A percentile compares a stretch with the other conserved stretches of the same genome.
These are phyloP conservation scores for Haplosporangium sp. DNA, from an alignment of 371 early-diverging fungal species.

Conservation along the genomic window DNA sequence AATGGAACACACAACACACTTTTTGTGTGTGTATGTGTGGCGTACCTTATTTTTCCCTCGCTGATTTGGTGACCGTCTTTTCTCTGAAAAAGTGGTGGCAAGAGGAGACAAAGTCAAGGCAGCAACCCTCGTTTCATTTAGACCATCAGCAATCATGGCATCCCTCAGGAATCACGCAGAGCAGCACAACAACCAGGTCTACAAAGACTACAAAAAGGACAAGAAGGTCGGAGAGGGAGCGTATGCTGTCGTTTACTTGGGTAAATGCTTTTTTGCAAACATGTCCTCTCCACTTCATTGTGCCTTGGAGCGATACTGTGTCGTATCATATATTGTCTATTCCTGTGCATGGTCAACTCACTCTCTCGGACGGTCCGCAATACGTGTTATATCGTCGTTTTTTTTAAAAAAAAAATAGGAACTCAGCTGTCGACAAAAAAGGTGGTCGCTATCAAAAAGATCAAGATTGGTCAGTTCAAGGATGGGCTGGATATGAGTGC, in stretches of 20 bases:
- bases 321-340: too few species aligned
- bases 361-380: too few species aligned
- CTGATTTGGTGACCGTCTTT: too few species aligned
- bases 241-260: slow-evolving; percentile 93
- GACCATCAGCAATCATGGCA: slow-evolving; percentile 13
- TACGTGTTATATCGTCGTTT: too few species aligned
- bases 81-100: slow-evolving; percentile 20
- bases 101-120: not conserved
- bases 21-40: not conserved
- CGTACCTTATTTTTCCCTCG: too few species aligned
- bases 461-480: slow-evolving; percentile 90
- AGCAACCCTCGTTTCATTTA: not conserved
- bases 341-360: too few species aligned
- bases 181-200: slow-evolving; percentile 67
- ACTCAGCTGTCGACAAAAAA: slow-evolving; percentile 62
- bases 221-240: slow-evolving; percentile 96
- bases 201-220: slow-evolving; percentile 80
- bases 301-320: too few species aligned
- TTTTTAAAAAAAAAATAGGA: slow-evolving; percentile 5
- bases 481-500: slow-evolving; percentile 95
- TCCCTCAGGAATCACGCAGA: slow-evolving; percentile 58
- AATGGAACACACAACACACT: not conserved
- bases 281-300: not conserved
- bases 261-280: slow-evolving; percentile 52
- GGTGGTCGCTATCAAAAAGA: slow-evolving; percentile 94